Evolutionary conservation across 805 yeast genomes (phyloP), one percentile per base, ranked within the genome.

Genomic region (Phaffomyces opuntiae): DNA sequence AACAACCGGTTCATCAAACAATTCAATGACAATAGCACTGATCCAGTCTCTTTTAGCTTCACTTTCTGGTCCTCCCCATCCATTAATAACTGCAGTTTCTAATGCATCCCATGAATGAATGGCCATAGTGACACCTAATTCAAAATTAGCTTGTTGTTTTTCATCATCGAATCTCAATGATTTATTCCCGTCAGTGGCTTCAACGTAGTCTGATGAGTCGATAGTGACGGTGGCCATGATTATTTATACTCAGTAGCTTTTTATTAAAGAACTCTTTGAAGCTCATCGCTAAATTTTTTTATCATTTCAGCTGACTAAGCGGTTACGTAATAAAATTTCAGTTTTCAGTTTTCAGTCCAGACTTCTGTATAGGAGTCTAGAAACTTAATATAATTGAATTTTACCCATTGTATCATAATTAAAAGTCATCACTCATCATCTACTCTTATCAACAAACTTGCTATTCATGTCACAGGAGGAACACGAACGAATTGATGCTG

Each of bases 51-150:
- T 75, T 64, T 93, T 93, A 35, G 87, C 97, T 0, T 75, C 78
- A 13, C 95, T 83, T 33, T 87, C 85, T 13, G 96, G 81, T 1
- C 99, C 99, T 49, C 99, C 99, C 98, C 99, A 93, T 29, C 74
- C 70, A 62, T 87, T 88, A 7, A 80, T 95, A 9, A 93, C 98
- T 0, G 99, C 99, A 1, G 86, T 83, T 40, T 77, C 74, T 43
- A 93, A 69, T 24, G 85, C 89, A 49, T 89, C 93, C 99, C 99
- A 93, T 48, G 76, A 74, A 63, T 90, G 80, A n/a, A 93, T 66
- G 33, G 86, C 81, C 95, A 90, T 85, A 29, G 96, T 83, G 1
- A 87, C 90, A 11, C 97, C 99, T 13, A 93, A 74, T 65, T 91
- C 98, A 59, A 93, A 89, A 52, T 85, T 80, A 16, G 86, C 88